These are phyloP conservation scores for Ascochyta lentis DNA, from an alignment of 2,329 filamentous ascomycete genomes.

Conservation along the genomic window DNA sequence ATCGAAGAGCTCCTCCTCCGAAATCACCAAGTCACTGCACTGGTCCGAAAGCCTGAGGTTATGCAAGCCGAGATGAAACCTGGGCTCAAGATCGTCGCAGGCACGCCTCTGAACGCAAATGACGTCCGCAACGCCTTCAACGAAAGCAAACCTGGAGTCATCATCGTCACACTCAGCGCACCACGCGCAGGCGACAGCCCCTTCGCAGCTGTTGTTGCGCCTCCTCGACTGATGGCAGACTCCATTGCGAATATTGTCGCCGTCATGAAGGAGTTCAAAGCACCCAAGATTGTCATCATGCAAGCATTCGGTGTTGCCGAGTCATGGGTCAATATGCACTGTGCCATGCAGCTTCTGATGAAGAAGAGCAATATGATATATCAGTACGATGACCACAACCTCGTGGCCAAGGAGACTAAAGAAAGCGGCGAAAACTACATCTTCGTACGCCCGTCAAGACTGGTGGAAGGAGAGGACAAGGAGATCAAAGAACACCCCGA, in stretches of 20 bases:
- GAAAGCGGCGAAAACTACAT: slow-evolving; percentile 50
- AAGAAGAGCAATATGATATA: slow-evolving; percentile 55
- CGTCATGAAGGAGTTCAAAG: slow-evolving; percentile 48
- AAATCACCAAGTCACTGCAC: slow-evolving; percentile 54
- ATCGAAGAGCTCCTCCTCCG: slow-evolving; percentile 50
- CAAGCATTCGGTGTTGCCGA: slow-evolving; percentile 59
- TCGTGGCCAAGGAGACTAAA: slow-evolving; percentile 54
- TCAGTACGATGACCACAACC: slow-evolving; percentile 57
- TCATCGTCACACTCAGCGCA: slow-evolving; percentile 60
- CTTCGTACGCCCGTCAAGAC: slow-evolving; percentile 54
- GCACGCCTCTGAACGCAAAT: slow-evolving; percentile 45
- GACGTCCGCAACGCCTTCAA: slow-evolving; percentile 50
- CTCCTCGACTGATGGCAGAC: slow-evolving; percentile 57
- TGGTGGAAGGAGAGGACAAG: slow-evolving; percentile 50
- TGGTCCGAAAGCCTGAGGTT: slow-evolving; percentile 52
- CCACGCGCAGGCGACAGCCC: slow-evolving; percentile 56
- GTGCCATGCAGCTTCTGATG: slow-evolving; percentile 55
- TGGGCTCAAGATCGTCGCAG: slow-evolving; percentile 51
- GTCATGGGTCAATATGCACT: slow-evolving; percentile 54
- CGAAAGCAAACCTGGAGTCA: slow-evolving; percentile 37
- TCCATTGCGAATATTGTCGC: slow-evolving; percentile 48
- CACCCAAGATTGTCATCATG: slow-evolving; percentile 57
- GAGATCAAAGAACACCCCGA: slow-evolving; percentile 52
- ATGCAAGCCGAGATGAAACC: slow-evolving; percentile 28
- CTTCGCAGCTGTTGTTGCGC: slow-evolving; percentile 55